Percentiles rank a stretch among this genome's conserved stretches.
These are phyloP conservation scores for Gaultheria prostrata DNA, from an alignment of 148 eudicot genomes.

Conservation along the genomic window DNA sequence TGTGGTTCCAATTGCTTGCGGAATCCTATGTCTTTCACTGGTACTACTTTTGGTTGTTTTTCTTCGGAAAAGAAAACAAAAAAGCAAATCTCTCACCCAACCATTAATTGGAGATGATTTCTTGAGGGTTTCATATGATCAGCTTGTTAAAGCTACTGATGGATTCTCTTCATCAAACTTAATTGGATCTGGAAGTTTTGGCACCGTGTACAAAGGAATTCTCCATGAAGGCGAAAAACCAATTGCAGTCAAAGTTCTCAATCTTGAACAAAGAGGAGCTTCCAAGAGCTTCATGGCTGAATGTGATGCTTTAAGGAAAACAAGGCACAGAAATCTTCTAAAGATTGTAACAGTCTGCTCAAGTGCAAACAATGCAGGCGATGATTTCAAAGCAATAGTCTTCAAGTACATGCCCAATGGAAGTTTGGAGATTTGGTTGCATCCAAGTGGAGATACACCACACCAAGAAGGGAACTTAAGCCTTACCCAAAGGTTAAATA, in stretches of 20 bases:
- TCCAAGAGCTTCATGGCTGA: slow-evolving; percentile 16
- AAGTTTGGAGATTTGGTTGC: too few species aligned
- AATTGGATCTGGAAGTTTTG: background rate
- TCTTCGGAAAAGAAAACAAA: background rate
- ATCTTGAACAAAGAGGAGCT: background rate
- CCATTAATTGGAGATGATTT: background rate
- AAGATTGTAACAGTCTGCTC: slow-evolving; percentile 4
- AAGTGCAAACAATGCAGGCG: background rate
- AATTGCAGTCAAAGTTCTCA: slow-evolving; percentile 17
- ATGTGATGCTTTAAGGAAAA: slow-evolving; percentile 6
- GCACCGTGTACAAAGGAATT: background rate
- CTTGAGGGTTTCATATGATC: background rate
- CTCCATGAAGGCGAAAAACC: background rate
- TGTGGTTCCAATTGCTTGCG: background rate
- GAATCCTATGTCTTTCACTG: background rate
- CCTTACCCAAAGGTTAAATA: too few species aligned
- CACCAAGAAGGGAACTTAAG: too few species aligned
- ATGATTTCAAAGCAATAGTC: slow-evolving; percentile 5
- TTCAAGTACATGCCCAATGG: background rate
- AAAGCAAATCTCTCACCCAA: background rate
- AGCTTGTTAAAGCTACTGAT: background rate
- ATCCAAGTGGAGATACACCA: too few species aligned
- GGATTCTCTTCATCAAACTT: slow-evolving; percentile 1
- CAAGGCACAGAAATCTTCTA: slow-evolving; percentile 16
- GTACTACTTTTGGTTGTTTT: background rate